Evolutionary conservation across 192 early-diverging fungal genomes (phyloP), one percentile per base, ranked within the genome.

Genomic region (Lobulomyces angularis): DNA sequence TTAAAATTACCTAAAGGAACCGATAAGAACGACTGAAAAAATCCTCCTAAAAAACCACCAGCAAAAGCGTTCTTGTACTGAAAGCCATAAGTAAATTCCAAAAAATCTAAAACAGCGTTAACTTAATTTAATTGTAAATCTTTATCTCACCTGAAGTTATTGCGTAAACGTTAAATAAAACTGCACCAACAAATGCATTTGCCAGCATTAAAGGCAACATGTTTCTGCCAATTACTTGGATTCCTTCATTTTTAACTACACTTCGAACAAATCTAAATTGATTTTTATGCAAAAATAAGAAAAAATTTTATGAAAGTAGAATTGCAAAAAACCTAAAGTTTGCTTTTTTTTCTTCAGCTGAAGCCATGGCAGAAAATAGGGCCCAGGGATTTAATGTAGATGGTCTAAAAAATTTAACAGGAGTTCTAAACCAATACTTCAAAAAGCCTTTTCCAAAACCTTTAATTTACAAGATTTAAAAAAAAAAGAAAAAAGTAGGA

Each of bases 111-210:
- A 41, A 20, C 14, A 45, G 20, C 7, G 46, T 38, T n/a, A n/a
- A n/a, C n/a, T n/a, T n/a, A n/a, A 42, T 5, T 21, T 32, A 3
- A 24, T 26, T 35, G 21, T 23, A 28, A 35, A 22, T 16, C 21
- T 48, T 8, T 41, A 32, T 5, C 37, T 19, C 9, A 16, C 23
- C 12, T 42, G 20, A 19, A 17, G 56, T 29, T 17, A 24, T 34
- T 12, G 54, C 46, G 41, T 72, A 72, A 18, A 53, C 48, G 56
- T 73, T 73, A 56, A 73, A 73, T 5, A 73, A 55, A 11, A 69
- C 51, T 7, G 62, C 64, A 12, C 65, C 70, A n/a, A 66, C 57
- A 0, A 46, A 12, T 1, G 46, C 51, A 43, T 73, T 73, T 1
- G 55, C 55, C n/a, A 69, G 12, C 7, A 73, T 36, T 6, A 73